These are phyloP conservation scores for Excoecaria agallocha DNA, from an alignment of 345 rosid species.

Conservation along the genomic window DNA sequence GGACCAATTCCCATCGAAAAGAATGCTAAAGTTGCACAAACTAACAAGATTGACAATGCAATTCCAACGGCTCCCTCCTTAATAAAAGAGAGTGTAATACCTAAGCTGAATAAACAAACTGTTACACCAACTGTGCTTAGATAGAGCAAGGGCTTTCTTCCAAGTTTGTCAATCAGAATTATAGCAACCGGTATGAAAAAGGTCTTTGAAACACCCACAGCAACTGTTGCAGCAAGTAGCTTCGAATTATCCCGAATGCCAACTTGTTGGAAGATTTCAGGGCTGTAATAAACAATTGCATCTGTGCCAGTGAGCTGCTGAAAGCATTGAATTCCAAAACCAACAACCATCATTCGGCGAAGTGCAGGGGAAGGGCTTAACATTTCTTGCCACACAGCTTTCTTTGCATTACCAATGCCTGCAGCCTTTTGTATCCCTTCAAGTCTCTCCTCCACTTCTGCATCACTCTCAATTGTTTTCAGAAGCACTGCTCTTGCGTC, in stretches of 20 bases:
- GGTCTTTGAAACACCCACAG: constrained; percentile 74
- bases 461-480: constrained; percentile 64
- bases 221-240: constrained; percentile 69
- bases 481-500: constrained; percentile 71
- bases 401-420: constrained; percentile 41
- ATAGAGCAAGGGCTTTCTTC: constrained; percentile 77
- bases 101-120: constrained; percentile 55
- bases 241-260: constrained; percentile 57
- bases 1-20: constrained; percentile 84
- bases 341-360: constrained; percentile 61
- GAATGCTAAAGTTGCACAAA: constrained; percentile 77
- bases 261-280: constrained; percentile 59
- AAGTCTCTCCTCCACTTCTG: constrained; percentile 73
- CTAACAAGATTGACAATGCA: constrained; percentile 45
- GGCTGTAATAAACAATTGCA: constrained; percentile 84
- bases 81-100: constrained; percentile 50
- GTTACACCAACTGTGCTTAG: constrained; percentile 86
- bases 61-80: constrained; percentile 46
- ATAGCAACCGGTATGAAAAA: constrained; percentile 62
- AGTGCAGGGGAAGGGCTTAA: constrained; percentile 71
- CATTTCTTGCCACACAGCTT: constrained; percentile 74
- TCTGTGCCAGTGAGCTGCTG: constrained; percentile 80
- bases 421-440: constrained; percentile 74
- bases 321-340: constrained; percentile 87
- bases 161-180: constrained; percentile 57